Evolutionary conservation across 148 eudicot species (phyloP), one percentile per base, ranked within the genome.

Genomic region (Rhododendron kiyosumense): DNA sequence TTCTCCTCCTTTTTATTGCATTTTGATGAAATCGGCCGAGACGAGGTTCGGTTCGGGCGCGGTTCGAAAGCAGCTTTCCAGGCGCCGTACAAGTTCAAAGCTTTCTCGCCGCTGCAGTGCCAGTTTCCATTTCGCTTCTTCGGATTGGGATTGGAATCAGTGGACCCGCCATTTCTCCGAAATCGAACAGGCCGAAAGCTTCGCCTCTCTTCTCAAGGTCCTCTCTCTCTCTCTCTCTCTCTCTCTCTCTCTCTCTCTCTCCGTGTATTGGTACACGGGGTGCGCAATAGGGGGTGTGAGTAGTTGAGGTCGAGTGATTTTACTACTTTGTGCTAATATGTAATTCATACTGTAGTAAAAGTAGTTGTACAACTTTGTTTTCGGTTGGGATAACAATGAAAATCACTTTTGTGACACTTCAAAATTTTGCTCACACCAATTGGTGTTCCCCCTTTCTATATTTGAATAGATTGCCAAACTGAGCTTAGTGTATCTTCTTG

Each of bases 91-190:
- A 18, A 85, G 34, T 15, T 83, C 85, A 2, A 87, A 48, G 38
- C 84, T 83, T 5, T 83, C 80, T 82, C 89, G 94, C 85, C 91
- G 87, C 12, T 92, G 93, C 82, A 82, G 67, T 78, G 59, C 69
- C 49, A 30, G 30, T 52, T 7, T 49, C 43, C 71, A 0, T 17
- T 61, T 52, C 52, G 78, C 82, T 45, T 87, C 88, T 38, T 84
- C 84, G 3, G 93, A 86, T 14, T 94, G 96, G 96, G 94, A 94
- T 89, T 94, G 96, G 96, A 94, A 88, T 85, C 86, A 91, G 28
- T 94, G 96, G 96, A 91, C 87, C 14, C 90, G 93, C 81, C 90
- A 92, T 85, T 94, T 94, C 71, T 81, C 93, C 14, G 93, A 94
- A 51, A 89, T 94, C 76, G 94, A 94, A 83, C 94, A 90, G 85